Evolutionary conservation across 352 stramenopile species (phyloP).

Genomic region (Pythium pyrilobum): DNA sequence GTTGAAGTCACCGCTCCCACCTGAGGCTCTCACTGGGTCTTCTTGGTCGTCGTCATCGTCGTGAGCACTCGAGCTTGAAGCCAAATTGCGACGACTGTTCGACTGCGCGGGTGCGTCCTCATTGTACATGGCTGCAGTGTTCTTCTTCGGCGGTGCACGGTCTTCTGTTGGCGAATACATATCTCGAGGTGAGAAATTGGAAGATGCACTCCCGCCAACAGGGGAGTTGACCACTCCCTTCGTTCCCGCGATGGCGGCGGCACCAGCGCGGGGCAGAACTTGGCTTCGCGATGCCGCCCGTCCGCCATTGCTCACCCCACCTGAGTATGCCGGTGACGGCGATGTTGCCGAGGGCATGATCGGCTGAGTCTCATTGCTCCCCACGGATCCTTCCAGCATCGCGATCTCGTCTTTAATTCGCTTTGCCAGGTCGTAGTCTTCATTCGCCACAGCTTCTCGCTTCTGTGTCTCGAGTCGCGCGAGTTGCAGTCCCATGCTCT

Average conservation of each 20-base stretch:
- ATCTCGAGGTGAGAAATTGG: constrained; percentile 53
- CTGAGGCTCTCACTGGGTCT: constrained; percentile 2
- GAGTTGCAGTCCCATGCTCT: constrained; percentile 85
- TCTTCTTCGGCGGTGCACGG: constrained; percentile 2
- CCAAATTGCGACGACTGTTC: constrained; percentile 4
- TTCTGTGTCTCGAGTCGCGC: constrained; percentile 86
- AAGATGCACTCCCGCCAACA: constrained; percentile 17
- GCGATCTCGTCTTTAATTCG: constrained; percentile 86
- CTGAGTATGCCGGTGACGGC: constrained; percentile 12
- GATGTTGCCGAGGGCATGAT: constrained; percentile 26
- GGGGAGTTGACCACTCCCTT: constrained; percentile 18
- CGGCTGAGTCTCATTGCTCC: constrained; percentile 55
- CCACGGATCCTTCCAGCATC: constrained; percentile 54
- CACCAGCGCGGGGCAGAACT: constrained; percentile 36
- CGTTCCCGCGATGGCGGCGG: constrained; percentile 24
- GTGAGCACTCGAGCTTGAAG: not conserved
- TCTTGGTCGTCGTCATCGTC: constrained; percentile 16
- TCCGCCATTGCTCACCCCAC: constrained; percentile 5
- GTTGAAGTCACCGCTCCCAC: constrained; percentile 21
- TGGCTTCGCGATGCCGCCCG: constrained; percentile 27
- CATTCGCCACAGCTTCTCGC: constrained; percentile 79
- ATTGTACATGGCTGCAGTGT: constrained; percentile 5
- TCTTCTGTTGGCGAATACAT: constrained; percentile 57
- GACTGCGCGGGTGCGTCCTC: constrained; percentile 14
- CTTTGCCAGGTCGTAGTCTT: constrained; percentile 92